These are phyloP conservation scores for Monilinia fructigena DNA, from an alignment of 2,329 filamentous ascomycete species.

Conservation along the genomic window DNA sequence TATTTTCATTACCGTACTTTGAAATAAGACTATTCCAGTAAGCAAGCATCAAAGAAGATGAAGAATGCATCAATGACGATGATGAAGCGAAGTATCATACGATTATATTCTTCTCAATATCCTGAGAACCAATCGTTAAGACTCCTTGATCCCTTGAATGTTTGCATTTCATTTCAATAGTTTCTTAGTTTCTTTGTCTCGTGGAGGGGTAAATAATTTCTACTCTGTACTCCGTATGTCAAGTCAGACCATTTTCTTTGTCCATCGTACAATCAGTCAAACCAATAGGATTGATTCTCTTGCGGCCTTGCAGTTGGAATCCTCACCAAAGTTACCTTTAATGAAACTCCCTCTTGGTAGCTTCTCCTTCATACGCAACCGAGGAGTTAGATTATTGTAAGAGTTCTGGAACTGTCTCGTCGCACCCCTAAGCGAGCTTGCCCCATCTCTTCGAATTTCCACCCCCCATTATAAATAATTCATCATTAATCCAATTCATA, in stretches of 20 bases:
- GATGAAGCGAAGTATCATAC: not conserved
- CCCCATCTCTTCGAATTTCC: too few species aligned
- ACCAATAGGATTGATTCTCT: not conserved
- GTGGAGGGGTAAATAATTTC: not conserved
- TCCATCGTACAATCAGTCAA: not conserved
- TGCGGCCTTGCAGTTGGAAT: not conserved
- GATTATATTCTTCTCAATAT: not conserved
- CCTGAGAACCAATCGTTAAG: constrained; percentile 10
- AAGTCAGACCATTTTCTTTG: constrained; percentile 11
- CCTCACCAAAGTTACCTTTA: not conserved
- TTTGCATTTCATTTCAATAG: not conserved
- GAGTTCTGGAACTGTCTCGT: too few species aligned
- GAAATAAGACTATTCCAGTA: constrained; percentile 1
- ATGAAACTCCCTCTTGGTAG: constrained; percentile 1
- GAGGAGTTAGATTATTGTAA: not conserved
- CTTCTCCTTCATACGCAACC: constrained; percentile 9
- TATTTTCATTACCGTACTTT: constrained; percentile 1
- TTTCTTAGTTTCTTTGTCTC: constrained; percentile 1
- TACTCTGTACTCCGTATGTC: not conserved
- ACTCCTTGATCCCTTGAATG: not conserved
- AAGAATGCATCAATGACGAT: constrained; percentile 3
- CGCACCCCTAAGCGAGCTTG: too few species aligned
- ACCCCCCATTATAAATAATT: too few species aligned
- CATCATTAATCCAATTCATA: too few species aligned
- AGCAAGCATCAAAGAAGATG: not conserved